These are phyloP conservation scores for Ascochyta clinopodiicola DNA, from an alignment of 2,329 filamentous ascomycete genomes.

Conservation along the genomic window DNA sequence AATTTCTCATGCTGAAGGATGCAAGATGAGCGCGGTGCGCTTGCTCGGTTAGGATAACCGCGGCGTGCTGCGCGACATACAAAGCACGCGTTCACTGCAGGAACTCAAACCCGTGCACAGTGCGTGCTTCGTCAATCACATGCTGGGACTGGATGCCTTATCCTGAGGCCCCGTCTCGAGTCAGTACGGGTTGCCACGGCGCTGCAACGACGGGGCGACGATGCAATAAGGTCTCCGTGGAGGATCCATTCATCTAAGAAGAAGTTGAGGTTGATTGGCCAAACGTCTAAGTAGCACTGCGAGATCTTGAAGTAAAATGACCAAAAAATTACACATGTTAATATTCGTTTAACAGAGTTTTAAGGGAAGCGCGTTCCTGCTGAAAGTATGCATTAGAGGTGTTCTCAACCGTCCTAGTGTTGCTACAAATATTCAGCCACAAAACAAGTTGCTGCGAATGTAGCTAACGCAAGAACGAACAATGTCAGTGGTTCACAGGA, in stretches of 20 bases:
- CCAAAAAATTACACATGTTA: too few relatives aligned
- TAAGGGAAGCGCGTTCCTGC: too few relatives aligned
- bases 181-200: conserved; percentile 4
- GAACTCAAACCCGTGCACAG: not conserved
- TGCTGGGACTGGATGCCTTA: conserved; percentile 4
- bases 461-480: not conserved
- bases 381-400: too few relatives aligned
- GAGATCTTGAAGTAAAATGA: too few relatives aligned
- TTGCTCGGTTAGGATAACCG: not conserved
- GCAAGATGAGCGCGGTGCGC: not conserved
- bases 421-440: too few relatives aligned
- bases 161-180: not conserved
- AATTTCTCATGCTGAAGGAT: too few relatives aligned
- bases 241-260: not conserved
- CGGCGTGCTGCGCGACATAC: conserved; percentile 1
- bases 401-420: too few relatives aligned
- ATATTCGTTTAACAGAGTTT: too few relatives aligned
- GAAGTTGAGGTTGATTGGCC: too few relatives aligned
- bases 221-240: not conserved
- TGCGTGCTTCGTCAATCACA: not conserved
- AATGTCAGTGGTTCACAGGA: not conserved
- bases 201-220: not conserved
- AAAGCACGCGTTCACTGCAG: not conserved
- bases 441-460: too few relatives aligned
- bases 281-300: too few relatives aligned